Base-by-base conservation (phyloP, 2,329 filamentous ascomycete species). In the Trichoderma endophyticum region DNA sequence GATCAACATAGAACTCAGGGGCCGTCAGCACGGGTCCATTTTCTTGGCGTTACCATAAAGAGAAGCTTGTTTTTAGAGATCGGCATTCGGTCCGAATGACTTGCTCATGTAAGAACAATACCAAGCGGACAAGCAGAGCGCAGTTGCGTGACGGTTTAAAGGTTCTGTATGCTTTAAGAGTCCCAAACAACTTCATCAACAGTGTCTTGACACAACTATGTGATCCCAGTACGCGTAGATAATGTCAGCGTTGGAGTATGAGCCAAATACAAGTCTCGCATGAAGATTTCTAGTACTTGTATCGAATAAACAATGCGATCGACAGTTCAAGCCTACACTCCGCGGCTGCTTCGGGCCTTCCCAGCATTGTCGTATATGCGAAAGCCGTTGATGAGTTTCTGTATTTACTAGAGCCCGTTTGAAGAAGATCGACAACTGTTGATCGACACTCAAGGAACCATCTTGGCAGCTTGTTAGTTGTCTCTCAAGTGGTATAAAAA, bases 41-140 rank as follows among this genome's bases (percentile, higher is more conserved):
- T 48, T 36, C 24, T 30, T 68, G 7, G 32, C 65, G 65, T 48
- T 60, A 69, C 56, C 65, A 51, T 69, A 68, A 59, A 39, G 32
- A 68, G 54, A 59, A 59, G 65, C 65, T 69, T 69, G 54, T 69
- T 69, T 61, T 60, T 59, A 24, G 14, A 51, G 26, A 60, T 69
- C 56, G 26, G 65, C 65, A 26, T 60, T 69, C 65, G 65, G 65
- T 69, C 56, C 65, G 65, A 69, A 69, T 69, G 65, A 48, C 8
- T 60, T 60, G 36, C 56, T 48, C 28, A 28, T 32, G 11, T 59
- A 51, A 51, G 43, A 51, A 21, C 43, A 21, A 51, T 51, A 21
- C 43, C 12, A 51, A 51, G 9, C 9, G n/a, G 43, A 21, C 43
- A 21, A 51, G n/a, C 43, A 51, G 9, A 51, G 3, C 8, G 4